Evolutionary conservation across 2,329 filamentous ascomycete genomes (phyloP).

Genomic region (Aulographum hederae): DNA sequence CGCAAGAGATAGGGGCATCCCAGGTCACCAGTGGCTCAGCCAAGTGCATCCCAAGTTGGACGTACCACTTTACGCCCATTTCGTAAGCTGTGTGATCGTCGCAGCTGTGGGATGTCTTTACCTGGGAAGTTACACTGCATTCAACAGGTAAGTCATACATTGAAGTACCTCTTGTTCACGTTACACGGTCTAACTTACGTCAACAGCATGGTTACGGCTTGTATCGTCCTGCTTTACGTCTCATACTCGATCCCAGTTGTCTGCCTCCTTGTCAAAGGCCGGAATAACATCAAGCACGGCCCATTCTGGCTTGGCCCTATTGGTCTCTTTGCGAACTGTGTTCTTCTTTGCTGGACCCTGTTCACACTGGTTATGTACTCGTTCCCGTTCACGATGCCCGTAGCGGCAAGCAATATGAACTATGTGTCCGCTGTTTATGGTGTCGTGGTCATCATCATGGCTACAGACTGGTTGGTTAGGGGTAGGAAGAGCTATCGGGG

Average conservation of each 20-base stretch:
- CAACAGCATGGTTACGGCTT: conserved; percentile 22
- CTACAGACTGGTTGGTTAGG: conserved; percentile 14
- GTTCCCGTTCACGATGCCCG: conserved; percentile 38
- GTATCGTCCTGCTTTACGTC: conserved; percentile 36
- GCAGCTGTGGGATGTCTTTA: conserved; percentile 31
- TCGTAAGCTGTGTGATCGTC: conserved; percentile 24
- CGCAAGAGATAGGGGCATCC: conserved; percentile 24
- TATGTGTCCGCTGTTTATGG: conserved; percentile 23
- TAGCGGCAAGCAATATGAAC: conserved; percentile 23
- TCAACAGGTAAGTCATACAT: conserved; percentile 23
- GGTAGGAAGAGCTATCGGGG: not conserved
- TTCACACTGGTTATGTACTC: conserved; percentile 57
- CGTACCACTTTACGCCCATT: conserved; percentile 28
- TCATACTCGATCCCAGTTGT: conserved; percentile 63
- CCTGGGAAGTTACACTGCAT: conserved; percentile 18
- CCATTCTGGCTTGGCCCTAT: conserved; percentile 51
- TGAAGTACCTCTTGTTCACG: conserved; percentile 25
- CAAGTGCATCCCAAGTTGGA: conserved; percentile 7
- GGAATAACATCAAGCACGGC: conserved; percentile 46
- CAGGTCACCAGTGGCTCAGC: conserved; percentile 7
- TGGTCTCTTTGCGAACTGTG: conserved; percentile 48
- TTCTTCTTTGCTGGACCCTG: conserved; percentile 52
- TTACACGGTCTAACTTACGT: conserved; percentile 26
- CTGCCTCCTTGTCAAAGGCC: conserved; percentile 47
- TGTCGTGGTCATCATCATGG: conserved; percentile 17